Evolutionary conservation across 352 stramenopile species (phyloP).

Genomic region (Pythium brachiatum): DNA sequence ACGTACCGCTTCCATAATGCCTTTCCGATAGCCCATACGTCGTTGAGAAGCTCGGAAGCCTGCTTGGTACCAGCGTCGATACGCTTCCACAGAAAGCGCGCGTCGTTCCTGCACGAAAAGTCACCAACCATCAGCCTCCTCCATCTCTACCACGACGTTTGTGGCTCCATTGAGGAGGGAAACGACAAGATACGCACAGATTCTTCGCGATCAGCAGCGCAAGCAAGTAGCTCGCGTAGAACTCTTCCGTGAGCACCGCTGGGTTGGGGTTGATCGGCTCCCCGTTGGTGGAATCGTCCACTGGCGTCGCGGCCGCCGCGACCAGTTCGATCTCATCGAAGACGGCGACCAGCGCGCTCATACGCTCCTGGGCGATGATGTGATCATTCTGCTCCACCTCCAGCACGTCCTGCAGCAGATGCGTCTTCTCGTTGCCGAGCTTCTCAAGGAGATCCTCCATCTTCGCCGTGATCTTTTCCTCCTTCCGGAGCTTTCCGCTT

Average conservation of each 20-base stretch:
- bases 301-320: constrained; percentile 30
- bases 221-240: constrained; percentile 60
- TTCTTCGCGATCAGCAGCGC: constrained; percentile 49
- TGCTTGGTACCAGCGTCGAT: constrained; percentile 45
- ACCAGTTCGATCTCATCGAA: constrained; percentile 62
- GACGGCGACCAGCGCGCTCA: constrained; percentile 37
- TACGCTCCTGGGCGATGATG: constrained; percentile 5
- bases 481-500: not conserved
- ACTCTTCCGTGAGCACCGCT: constrained; percentile 40
- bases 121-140: not conserved
- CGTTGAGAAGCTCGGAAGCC: constrained; percentile 32
- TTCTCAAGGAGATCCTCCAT: constrained; percentile 54
- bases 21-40: constrained; percentile 67
- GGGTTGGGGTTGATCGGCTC: constrained; percentile 26
- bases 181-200: constrained; percentile 32
- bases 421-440: constrained; percentile 38
- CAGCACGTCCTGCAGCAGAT: constrained; percentile 37
- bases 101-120: constrained; percentile 39
- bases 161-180: not conserved
- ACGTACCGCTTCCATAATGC: constrained; percentile 58
- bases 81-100: constrained; percentile 76
- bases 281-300: constrained; percentile 2
- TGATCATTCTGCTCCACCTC: constrained; percentile 25
- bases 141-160: not conserved
- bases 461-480: not conserved